These are phyloP conservation scores for Ceratocystis colombiana DNA, from an alignment of 2,329 filamentous ascomycete genomes.

Conservation along the genomic window DNA sequence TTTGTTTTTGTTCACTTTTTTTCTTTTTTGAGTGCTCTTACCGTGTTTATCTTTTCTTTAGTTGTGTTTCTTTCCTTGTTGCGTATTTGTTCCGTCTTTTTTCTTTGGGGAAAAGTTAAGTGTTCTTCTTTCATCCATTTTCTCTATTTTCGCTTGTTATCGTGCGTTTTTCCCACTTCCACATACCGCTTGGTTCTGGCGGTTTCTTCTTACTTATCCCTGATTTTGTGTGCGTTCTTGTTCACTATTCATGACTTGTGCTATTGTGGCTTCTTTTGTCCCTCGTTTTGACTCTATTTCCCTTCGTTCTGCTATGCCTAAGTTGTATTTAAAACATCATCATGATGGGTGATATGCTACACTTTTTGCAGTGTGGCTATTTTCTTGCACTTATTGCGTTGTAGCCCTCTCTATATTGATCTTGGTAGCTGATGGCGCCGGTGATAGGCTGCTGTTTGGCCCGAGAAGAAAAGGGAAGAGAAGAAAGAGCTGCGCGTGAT, in stretches of 20 bases:
- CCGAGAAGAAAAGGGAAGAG: not conserved
- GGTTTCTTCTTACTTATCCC: not conserved
- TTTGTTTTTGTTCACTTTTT: not conserved
- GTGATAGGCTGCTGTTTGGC: constrained; percentile 9
- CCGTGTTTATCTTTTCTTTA: not conserved
- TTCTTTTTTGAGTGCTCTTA: not conserved
- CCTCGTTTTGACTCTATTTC: no score
- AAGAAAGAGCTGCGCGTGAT: not conserved
- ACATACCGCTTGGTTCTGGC: no score
- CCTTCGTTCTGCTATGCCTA: no score
- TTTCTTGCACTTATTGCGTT: not conserved
- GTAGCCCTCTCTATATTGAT: not conserved
- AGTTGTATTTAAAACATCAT: no score
- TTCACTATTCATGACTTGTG: not conserved
- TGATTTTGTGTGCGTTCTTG: not conserved
- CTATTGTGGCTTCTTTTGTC: not conserved
- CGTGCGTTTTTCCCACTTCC: no score
- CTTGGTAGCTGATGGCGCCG: not conserved
- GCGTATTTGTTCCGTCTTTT: no score
- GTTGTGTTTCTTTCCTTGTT: not conserved
- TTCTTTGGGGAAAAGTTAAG: no score
- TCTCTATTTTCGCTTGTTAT: no score
- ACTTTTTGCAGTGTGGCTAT: no score
- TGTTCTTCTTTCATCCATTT: no score
- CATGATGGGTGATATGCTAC: no score